These are phyloP conservation scores for Calonectria pteridis DNA, from an alignment of 2,329 filamentous ascomycete genomes.

Conservation along the genomic window DNA sequence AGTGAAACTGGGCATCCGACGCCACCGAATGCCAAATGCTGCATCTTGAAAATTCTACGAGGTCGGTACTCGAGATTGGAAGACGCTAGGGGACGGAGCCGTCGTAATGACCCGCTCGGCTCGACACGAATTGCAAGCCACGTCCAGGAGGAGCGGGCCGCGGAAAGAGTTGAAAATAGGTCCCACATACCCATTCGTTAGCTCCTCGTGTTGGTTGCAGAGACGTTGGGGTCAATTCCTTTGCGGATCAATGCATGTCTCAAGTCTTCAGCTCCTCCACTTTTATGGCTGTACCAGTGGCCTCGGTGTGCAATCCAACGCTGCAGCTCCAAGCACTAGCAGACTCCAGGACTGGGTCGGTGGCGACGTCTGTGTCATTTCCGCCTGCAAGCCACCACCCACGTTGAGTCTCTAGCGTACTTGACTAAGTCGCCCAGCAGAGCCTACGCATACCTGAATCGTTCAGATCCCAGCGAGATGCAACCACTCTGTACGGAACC, in stretches of 20 bases:
- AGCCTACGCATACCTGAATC: background rate
- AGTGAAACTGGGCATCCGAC: background rate
- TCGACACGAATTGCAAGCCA: background rate
- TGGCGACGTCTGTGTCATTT: background rate
- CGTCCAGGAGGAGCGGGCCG: background rate
- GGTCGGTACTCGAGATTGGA: background rate
- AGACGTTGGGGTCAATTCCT: slow-evolving; percentile 5
- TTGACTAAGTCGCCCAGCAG: background rate
- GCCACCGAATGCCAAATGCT: slow-evolving; percentile 10
- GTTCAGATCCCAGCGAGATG: background rate
- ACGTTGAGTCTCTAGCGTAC: background rate
- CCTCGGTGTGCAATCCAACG: background rate
- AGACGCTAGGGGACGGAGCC: background rate
- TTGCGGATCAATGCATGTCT: slow-evolving; percentile 2
- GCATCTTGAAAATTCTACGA: slow-evolving; percentile 1
- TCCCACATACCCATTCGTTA: background rate
- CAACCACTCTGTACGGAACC: background rate
- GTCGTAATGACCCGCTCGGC: background rate
- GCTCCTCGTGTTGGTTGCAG: background rate
- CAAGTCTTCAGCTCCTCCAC: slow-evolving; percentile 13
- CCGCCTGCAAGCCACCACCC: background rate
- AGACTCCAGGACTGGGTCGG: background rate
- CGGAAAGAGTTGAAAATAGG: background rate
- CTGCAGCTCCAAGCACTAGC: background rate
- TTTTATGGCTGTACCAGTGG: background rate